These are phyloP conservation scores for Amanita jacksonii DNA, from an alignment of 768 basidiomycete genomes.

Conservation along the genomic window DNA sequence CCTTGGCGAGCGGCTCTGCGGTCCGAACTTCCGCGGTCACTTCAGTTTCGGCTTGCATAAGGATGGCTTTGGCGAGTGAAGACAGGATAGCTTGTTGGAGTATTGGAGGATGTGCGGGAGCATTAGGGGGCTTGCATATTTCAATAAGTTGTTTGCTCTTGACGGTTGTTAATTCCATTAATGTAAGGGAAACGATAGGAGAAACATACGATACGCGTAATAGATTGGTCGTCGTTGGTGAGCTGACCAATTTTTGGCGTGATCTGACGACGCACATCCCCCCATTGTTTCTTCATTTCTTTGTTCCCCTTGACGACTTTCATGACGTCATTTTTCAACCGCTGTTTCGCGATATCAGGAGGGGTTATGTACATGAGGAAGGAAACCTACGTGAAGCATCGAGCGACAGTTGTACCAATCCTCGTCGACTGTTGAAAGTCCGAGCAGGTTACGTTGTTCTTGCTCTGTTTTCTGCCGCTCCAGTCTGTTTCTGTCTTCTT, in stretches of 20 bases:
- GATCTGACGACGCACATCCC: constrained; percentile 62
- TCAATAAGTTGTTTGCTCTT: constrained; percentile 31
- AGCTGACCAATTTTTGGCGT: constrained; percentile 84
- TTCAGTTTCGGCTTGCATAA: constrained; percentile 90
- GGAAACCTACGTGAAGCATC: constrained; percentile 39
- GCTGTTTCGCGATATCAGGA: constrained; percentile 24
- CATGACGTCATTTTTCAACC: constrained; percentile 57
- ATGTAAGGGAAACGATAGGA: not conserved
- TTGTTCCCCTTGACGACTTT: constrained; percentile 51
- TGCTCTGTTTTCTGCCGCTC: constrained; percentile 27
- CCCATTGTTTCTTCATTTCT: constrained; percentile 51
- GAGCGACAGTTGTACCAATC: constrained; percentile 57
- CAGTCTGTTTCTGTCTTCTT: constrained; percentile 28
- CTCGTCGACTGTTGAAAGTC: constrained; percentile 44
- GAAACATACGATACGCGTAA: constrained; percentile 50
- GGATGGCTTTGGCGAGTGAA: constrained; percentile 80
- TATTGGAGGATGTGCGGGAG: constrained; percentile 21
- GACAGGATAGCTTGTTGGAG: constrained; percentile 74
- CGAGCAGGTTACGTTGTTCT: constrained; percentile 33
- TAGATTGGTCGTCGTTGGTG: constrained; percentile 56
- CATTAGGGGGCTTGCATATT: constrained; percentile 23
- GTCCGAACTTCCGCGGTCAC: constrained; percentile 81
- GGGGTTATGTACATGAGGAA: not conserved
- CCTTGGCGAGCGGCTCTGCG: constrained; percentile 72
- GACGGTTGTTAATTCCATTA: not conserved